Base-by-base conservation (phyloP, 1,284 basidiomycete genomes). In the Entoloma clypeatum region DNA sequence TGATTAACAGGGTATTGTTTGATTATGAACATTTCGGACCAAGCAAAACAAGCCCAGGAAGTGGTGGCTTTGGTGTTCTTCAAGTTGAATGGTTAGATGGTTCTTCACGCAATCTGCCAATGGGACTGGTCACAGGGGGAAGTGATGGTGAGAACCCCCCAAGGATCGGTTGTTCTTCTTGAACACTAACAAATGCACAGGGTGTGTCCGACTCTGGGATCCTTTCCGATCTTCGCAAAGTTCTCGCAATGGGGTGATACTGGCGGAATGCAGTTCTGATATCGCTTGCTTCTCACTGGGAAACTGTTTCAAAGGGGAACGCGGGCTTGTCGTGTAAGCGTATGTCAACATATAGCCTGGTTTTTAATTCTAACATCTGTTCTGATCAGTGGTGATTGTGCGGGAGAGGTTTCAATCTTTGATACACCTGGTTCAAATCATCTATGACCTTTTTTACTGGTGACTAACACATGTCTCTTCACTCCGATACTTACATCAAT, bases 141-240 rank as follows among this genome's bases (percentile, higher is more conserved):
- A 66, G 72, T 34, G 82, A 86, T 56, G 83, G 82, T 81, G 52
- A 7, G 22, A n/a, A 9, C 7, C 13, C 11, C 14, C n/a, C 16
- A 10, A 8, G 26, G 18, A 30, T 7, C 17, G 5, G 26, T 5
- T 21, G 14, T 18, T 3, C 5, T 16, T 17, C 13, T 17, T 4
- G 16, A 13, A n/a, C 14, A 16, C 3, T 5, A 11, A 26, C 5
- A 9, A 29, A 8, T 1, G 27, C 13, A 9, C 51, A 84, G 82
- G 83, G 7, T 81, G 77, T 51, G 69, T 86, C 7, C 69, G 81
- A 14, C 52, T 83, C 19, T 86, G 83, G 83, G 73, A 84, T 51
- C 69, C 78, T 8, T 58, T 64, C 14, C 52, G 61, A 19, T 64
- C 75, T 5, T 51, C 45, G 5, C 53, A 58, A 11, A 62, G 69